A percentile compares a stretch with the other conserved stretches of the same genome.
Evolutionary conservation across 768 basidiomycete species (phyloP).

Genomic region (Exsudoporus frostii): DNA sequence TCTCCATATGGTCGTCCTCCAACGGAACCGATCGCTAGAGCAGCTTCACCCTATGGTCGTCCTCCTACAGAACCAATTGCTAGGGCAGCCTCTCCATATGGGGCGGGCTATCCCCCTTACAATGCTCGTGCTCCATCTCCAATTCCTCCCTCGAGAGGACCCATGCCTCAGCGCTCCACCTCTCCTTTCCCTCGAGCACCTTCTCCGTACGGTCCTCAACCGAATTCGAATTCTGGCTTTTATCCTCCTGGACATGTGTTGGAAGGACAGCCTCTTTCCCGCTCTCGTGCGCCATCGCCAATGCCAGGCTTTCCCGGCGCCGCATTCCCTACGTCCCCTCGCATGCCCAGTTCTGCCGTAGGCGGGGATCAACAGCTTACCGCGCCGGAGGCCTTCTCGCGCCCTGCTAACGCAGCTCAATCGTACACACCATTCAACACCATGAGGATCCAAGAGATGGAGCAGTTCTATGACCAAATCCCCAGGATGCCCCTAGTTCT

Average conservation of each 20-base stretch:
- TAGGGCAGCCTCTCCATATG: slow-evolving; percentile 36
- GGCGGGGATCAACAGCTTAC: slow-evolving; percentile 41
- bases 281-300: slow-evolving; percentile 50
- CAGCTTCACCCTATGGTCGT: slow-evolving; percentile 33
- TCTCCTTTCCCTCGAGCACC: slow-evolving; percentile 32
- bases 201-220: slow-evolving; percentile 29
- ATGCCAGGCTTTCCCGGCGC: slow-evolving; percentile 42
- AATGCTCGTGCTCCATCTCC: slow-evolving; percentile 29
- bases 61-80: slow-evolving; percentile 40
- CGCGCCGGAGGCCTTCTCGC: slow-evolving; percentile 71
- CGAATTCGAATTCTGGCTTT: slow-evolving; percentile 26
- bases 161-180: slow-evolving; percentile 22
- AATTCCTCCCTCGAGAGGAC: slow-evolving; percentile 23
- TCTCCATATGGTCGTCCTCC: slow-evolving; percentile 34
- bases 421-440: slow-evolving; percentile 67
- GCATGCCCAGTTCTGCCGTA: slow-evolving; percentile 17
- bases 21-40: slow-evolving; percentile 39
- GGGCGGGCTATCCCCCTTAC: slow-evolving; percentile 22
- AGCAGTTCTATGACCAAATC: slow-evolving; percentile 60
- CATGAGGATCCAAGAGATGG: slow-evolving; percentile 76
- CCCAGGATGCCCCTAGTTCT: slow-evolving; percentile 74
- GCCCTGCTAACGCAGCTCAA: slow-evolving; percentile 64
- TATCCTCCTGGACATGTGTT: slow-evolving; percentile 58
- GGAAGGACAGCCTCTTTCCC: slow-evolving; percentile 49
- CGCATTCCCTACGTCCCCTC: slow-evolving; percentile 29